Evolutionary conservation across 108 stramenopile species (phyloP).

Genomic region (Cyclotella kingstonii): DNA sequence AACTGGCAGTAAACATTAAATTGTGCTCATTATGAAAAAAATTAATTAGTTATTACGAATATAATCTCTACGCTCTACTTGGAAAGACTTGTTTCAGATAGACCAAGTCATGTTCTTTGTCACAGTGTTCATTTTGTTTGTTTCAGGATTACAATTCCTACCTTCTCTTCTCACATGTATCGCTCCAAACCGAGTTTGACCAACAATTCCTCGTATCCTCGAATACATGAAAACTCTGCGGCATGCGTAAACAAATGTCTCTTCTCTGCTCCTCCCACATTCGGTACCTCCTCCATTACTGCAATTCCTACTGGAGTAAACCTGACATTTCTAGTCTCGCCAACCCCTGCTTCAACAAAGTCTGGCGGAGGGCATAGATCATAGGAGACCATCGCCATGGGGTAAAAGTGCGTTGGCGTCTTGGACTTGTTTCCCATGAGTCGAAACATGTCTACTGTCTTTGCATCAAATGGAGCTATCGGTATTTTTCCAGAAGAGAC

Average conservation of each 20-base stretch:
- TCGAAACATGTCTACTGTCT: constrained; percentile 95
- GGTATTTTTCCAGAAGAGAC: constrained; percentile 75
- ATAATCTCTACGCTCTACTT: too few species aligned
- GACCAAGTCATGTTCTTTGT: too few species aligned
- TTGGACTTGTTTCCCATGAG: constrained; percentile 91
- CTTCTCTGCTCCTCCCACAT: constrained; percentile 70
- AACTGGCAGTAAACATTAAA: too few species aligned
- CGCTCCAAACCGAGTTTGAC: constrained; percentile 44
- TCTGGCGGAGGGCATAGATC: constrained; percentile 95
- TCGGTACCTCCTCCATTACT: constrained; percentile 62
- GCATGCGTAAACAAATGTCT: constrained; percentile 67
- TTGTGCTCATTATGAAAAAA: too few species aligned
- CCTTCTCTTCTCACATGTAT: constrained; percentile 24
- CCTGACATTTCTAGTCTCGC: constrained; percentile 83
- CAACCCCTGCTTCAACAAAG: constrained; percentile 74
- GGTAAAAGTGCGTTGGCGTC: constrained; percentile 88
- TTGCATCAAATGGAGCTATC: constrained; percentile 89
- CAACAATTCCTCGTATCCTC: constrained; percentile 59
- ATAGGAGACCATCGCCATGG: constrained; percentile 93
- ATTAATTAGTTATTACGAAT: too few species aligned
- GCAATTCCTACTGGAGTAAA: constrained; percentile 81
- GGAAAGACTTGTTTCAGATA: too few species aligned
- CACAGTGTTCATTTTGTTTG: background rate
- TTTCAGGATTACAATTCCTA: background rate
- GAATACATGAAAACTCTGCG: constrained; percentile 47